Evolutionary conservation across 352 stramenopile species (phyloP).

Genomic region (Phytophthora sp.): DNA sequence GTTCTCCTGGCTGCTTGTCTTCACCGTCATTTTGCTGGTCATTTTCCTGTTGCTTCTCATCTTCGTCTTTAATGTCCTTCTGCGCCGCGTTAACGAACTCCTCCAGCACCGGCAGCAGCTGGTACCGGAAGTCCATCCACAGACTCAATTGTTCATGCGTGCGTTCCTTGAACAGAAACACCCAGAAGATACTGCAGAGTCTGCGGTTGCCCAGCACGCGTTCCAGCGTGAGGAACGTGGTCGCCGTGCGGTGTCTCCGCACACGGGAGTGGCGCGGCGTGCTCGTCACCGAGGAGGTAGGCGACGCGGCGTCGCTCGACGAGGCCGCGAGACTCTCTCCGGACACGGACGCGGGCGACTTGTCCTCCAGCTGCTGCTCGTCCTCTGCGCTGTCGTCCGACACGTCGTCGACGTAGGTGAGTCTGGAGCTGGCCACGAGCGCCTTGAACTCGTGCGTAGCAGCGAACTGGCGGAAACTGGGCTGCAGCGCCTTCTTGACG

Average conservation of each 20-base stretch:
- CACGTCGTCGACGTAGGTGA: conserved; percentile 45
- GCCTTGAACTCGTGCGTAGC: conserved; percentile 60
- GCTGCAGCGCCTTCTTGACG: conserved; percentile 71
- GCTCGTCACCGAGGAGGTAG: conserved; percentile 23
- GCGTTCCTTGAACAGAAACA: conserved; percentile 88
- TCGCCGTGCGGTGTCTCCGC: conserved; percentile 32
- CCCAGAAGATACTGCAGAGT: conserved; percentile 87
- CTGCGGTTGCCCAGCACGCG: conserved; percentile 76
- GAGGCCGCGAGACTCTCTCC: conserved; percentile 9
- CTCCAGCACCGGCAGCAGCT: conserved; percentile 67
- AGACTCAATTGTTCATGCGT: conserved; percentile 82
- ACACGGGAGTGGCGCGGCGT: conserved; percentile 10
- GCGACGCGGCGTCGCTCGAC: conserved; percentile 5
- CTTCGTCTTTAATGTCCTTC: conserved; percentile 37
- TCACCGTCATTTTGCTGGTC: conserved; percentile 29
- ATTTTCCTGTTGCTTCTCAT: conserved; percentile 29
- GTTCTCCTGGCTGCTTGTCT: conserved; percentile 47
- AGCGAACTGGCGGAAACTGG: conserved; percentile 72
- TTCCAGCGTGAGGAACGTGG: conserved; percentile 74
- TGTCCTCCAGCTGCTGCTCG: conserved; percentile 22
- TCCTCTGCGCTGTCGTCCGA: conserved; percentile 27
- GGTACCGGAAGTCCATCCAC: conserved; percentile 85
- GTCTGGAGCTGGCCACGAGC: conserved; percentile 57
- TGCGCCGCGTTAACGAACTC: conserved; percentile 56
- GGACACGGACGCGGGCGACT: background rate